Evolutionary conservation across 1,284 basidiomycete genomes (phyloP), one percentile per base, ranked within the genome.

Genomic region (Phellopilus nigrolimitatus): DNA sequence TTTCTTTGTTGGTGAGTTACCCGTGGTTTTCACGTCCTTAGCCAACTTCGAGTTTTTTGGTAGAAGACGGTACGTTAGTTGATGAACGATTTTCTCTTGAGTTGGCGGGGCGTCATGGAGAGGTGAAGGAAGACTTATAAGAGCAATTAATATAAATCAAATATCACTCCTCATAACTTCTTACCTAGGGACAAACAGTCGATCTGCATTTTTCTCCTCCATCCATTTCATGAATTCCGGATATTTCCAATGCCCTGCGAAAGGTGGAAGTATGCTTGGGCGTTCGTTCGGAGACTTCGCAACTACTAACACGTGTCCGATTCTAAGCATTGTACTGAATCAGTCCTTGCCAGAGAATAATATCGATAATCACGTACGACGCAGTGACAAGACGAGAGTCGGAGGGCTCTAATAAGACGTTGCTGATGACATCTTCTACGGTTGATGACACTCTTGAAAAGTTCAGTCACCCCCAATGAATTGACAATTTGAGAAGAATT

Each of bases 291-390:
- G 58, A 13, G 67, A 58, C 6, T 62, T 55, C 3, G 72, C 67
- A n/a, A 70, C 68, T 36, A 82, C 64, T 13, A 85, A 66, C 13
- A 82, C 49, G 62, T 86, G 80, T 0, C 83, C 83, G 45, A 77
- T 62, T 45, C 83, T 85, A 47, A 36, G 30, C 17, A 4, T 47
- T 13, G 21, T 6, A 31, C 40, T 33, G 8, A 49, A 30, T 24
- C 19, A 42, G 15, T 6, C 36, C 22, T 27, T n/a, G 10, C 12
- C 15, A 15, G 13, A 46, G 13, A 31, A 38, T 10, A 37, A 37
- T 17, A 37, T 15, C n/a, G 15, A 30, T 30, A 22, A 13, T 7
- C 15, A 67, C 73, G 55, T 65, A 81, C 80, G 71, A 74, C 34
- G 78, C 79, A n/a, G 67, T 70, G 17, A 79, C 52, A 12, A 57